Evolutionary conservation across 1,284 basidiomycete species (phyloP).

Genomic region (Pholiota adiposa): DNA sequence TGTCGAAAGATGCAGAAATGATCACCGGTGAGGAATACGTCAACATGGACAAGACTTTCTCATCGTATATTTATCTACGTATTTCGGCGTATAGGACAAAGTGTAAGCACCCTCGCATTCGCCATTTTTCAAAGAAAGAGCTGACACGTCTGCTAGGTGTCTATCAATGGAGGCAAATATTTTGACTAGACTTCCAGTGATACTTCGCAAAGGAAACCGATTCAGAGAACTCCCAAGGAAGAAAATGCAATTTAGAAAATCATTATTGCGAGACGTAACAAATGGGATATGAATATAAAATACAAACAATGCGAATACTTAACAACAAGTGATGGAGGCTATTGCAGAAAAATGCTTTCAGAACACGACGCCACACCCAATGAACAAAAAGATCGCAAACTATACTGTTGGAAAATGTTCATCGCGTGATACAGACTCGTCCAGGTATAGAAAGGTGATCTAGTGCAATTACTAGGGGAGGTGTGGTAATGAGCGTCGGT

Average conservation of each 20-base stretch:
- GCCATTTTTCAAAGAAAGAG: not conserved
- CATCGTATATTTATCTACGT: slow-evolving; percentile 6
- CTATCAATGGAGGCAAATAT: slow-evolving; percentile 26
- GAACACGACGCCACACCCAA: not conserved
- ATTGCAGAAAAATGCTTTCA: not conserved
- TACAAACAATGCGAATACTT: slow-evolving; percentile 1
- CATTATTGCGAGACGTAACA: not conserved
- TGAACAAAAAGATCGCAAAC: not conserved
- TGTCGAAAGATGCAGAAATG: slow-evolving; percentile 41
- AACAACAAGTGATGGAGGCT: not conserved
- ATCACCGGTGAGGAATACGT: slow-evolving; percentile 37
- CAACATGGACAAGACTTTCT: too few species aligned
- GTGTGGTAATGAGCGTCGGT: not conserved
- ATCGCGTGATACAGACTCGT: not conserved
- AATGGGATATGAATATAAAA: not conserved
- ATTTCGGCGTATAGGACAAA: slow-evolving; percentile 24
- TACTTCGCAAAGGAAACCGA: too few species aligned
- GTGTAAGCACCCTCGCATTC: slow-evolving; percentile 14
- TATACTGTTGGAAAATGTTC: not conserved
- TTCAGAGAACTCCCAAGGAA: not conserved
- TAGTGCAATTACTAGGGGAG: not conserved
- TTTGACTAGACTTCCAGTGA: slow-evolving; percentile 25
- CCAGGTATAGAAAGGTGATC: not conserved
- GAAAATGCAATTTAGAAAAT: not conserved
- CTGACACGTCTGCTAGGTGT: slow-evolving; percentile 17